phyloP scores from a whole-genome alignment of 192 early-diverging fungal genomes.

The Coemansia furcata region DNA sequence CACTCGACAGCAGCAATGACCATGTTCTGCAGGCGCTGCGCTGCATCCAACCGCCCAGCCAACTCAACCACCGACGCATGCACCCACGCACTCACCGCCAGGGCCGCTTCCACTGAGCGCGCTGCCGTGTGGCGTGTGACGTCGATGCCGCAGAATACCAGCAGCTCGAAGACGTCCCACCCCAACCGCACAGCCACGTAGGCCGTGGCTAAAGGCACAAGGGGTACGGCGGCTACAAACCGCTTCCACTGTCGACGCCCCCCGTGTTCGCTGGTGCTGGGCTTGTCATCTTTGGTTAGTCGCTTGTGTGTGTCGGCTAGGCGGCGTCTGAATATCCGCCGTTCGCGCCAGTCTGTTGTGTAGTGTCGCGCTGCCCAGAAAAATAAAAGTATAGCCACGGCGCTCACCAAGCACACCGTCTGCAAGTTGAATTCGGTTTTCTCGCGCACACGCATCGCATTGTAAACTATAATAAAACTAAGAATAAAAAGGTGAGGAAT shows the following conservation, averaged over 20 bases:
- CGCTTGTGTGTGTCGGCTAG: slow-evolving; percentile 24
- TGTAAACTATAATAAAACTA: not conserved
- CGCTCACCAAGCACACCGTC: slow-evolving; percentile 18
- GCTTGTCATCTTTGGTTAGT: not conserved
- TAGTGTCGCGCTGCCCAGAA: slow-evolving; percentile 28
- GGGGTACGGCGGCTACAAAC: slow-evolving; percentile 38
- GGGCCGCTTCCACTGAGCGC: not conserved
- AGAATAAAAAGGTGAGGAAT: not conserved
- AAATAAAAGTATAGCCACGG: slow-evolving; percentile 12
- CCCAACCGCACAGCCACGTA: slow-evolving; percentile 30
- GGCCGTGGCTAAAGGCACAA: slow-evolving; percentile 44
- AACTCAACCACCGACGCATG: not conserved
- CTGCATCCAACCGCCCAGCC: slow-evolving; percentile 10
- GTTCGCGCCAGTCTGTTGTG: slow-evolving; percentile 45
- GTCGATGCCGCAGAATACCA: slow-evolving; percentile 43
- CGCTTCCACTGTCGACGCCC: slow-evolving; percentile 26
- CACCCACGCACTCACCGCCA: not conserved
- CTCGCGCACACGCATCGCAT: slow-evolving; percentile 40
- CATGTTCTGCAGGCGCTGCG: slow-evolving; percentile 5
- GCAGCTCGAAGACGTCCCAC: slow-evolving; percentile 44
- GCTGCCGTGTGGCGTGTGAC: not conserved
- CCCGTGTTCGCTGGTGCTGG: not conserved
- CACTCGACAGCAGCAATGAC: slow-evolving; percentile 22
- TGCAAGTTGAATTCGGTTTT: slow-evolving; percentile 41
- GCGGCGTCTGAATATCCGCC: slow-evolving; percentile 30